Conservation (phyloP, 495 filamentous ascomycete genomes). For the Trichodelitschia bisporula region DNA sequence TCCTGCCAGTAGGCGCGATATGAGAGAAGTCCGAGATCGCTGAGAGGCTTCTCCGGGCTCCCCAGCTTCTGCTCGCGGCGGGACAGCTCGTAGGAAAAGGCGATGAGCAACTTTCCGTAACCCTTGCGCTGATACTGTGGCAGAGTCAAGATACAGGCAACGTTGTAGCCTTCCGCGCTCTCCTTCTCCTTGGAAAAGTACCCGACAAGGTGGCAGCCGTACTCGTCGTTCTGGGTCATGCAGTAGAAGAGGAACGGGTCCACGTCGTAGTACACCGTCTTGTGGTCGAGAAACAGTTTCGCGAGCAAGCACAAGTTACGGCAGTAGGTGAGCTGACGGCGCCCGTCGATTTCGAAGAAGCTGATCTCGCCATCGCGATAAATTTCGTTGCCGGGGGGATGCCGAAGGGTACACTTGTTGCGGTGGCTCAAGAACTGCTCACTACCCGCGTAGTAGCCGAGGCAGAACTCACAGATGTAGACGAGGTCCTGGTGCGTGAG, state of each 20-base stretch:
- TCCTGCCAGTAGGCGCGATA: constrained; percentile 96
- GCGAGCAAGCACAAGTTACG: constrained; percentile 82
- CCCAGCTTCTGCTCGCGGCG: constrained; percentile 87
- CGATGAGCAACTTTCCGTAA: constrained; percentile 78
- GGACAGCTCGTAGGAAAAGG: constrained; percentile 92
- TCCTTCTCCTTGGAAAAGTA: constrained; percentile 99
- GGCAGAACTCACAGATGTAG: constrained; percentile 94
- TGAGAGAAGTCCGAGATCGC: constrained; percentile 70
- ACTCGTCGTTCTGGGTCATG: constrained; percentile 71
- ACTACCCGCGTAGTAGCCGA: constrained; percentile 62
- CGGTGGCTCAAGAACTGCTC: constrained; percentile 68
- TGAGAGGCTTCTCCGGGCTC: constrained; percentile 87
- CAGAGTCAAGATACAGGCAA: constrained; percentile 89
- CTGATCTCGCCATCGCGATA: constrained; percentile 86
- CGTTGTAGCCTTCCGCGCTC: constrained; percentile 83
- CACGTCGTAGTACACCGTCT: constrained; percentile 98
- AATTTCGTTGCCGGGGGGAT: constrained; percentile 93
- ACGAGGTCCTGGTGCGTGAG: constrained; percentile 71
- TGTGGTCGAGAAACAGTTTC: constrained; percentile 95
- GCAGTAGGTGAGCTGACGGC: constrained; percentile 89
- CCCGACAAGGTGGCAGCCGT: constrained; percentile 78
- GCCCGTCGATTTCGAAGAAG: constrained; percentile 93
- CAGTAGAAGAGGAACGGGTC: constrained; percentile 98
- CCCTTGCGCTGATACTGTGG: constrained; percentile 91
- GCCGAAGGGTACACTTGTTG: constrained; percentile 68